Base-by-base conservation (phyloP, 768 basidiomycete species). In the Russula griseocarnosa region DNA sequence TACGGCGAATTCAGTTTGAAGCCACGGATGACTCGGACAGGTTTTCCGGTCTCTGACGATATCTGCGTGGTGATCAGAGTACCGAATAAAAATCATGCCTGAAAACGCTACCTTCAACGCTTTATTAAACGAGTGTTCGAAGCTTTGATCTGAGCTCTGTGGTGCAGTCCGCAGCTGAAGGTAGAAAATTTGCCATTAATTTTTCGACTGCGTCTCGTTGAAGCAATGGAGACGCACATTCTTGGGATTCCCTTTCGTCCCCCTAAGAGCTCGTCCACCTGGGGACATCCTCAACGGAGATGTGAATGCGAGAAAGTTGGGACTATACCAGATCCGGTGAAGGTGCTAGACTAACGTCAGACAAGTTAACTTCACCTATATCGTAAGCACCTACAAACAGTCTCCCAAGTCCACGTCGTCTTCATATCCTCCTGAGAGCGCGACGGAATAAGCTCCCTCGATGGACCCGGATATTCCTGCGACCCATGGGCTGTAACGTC, bases 261-360 rank as follows among this genome's bases (percentile, higher is more conserved):
- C 94, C 73, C 81, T 92, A 46, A 96, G 78, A 73, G 94, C 87
- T 40, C 94, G 82, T 11, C 94, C 94, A 44, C 94, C 93, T 83
- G 65, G 24, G 47, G 28, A 38, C 5, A 3, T 7, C 7, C 14
- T 60, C 18, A 65, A 42, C 24, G 22, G 6, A 24, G 22, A 22
- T 10, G 5, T 22, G 36, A 36, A 28, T 54, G 4, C 26, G 1
- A 40, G 36, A 10, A 38, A 30, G n/a, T 7, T 28, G 11, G 50
- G 38, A 26, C 64, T 73, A 7, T 46, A 83, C 89, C 89, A 65
- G 88, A 86, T 10, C 90, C 90, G 0, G 90, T 92, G 66, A 87
- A 92, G 3, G 90, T 92, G 67, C 90, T 92, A 71, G 20, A 52
- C 8, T 30, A 28, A 5, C 28, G 20, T 22, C 50, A 55, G 40